Conservation (phyloP, 768 basidiomycete genomes). For the Tylopilus sp. region DNA sequence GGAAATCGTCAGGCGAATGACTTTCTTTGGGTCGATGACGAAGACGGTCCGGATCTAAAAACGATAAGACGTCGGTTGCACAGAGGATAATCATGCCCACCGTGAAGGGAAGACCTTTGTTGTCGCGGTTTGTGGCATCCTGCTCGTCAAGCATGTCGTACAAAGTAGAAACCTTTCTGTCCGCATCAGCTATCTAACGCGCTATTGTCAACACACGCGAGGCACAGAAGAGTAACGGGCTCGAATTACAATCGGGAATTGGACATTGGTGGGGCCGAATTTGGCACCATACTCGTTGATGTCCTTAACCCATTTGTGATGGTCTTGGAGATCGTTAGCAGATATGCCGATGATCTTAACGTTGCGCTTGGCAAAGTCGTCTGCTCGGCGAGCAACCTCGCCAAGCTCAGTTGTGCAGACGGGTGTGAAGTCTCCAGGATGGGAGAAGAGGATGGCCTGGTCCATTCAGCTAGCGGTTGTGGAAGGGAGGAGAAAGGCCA, state of each 20-base stretch:
- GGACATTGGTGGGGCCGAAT: slow-evolving; percentile 65
- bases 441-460: slow-evolving; percentile 90
- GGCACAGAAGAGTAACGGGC: background rate
- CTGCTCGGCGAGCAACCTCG: slow-evolving; percentile 84
- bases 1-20: slow-evolving; percentile 82
- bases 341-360: slow-evolving; percentile 95
- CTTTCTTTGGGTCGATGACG: slow-evolving; percentile 95
- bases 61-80: background rate
- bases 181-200: slow-evolving; percentile 82
- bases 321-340: slow-evolving; percentile 83
- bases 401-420: slow-evolving; percentile 97
- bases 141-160: slow-evolving; percentile 98
- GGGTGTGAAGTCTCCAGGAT: slow-evolving; percentile 91
- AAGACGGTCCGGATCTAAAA: slow-evolving; percentile 90
- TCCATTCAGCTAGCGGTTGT: background rate
- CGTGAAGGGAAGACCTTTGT: slow-evolving; percentile 91
- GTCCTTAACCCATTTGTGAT: slow-evolving; percentile 85
- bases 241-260: slow-evolving; percentile 80
- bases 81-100: slow-evolving; percentile 32
- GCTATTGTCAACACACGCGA: slow-evolving; percentile 8
- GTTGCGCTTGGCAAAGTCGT: slow-evolving; percentile 81
- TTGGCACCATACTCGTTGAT: slow-evolving; percentile 79
- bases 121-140: slow-evolving; percentile 85
- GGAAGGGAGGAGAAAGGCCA: slow-evolving; percentile 19
- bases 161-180: slow-evolving; percentile 77